Evolutionary conservation across 2,329 filamentous ascomycete species (phyloP), one percentile per base, ranked within the genome.

Genomic region (Ceratocystis harringtonii): DNA sequence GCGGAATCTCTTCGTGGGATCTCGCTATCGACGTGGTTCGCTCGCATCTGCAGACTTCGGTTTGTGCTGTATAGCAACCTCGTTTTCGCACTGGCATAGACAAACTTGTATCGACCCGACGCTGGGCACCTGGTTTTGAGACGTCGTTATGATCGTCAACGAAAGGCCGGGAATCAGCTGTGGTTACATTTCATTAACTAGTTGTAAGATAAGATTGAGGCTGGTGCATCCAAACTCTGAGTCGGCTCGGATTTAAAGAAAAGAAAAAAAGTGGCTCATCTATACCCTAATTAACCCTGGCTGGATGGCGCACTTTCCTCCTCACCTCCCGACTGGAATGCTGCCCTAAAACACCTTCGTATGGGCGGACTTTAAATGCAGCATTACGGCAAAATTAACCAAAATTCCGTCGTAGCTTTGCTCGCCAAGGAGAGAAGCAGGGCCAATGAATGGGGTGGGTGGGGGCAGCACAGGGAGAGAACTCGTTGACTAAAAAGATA

Each of bases 31-130:
- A 77, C 79, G 77, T 79, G 75, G 36, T 77, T 76, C 72, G 69
- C 75, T 74, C 75, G 76, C 71, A 75, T 79, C 25, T 48, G 22
- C 61, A 61, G 44, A 43, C 62, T 61, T 64, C 30, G 62, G 61
- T 48, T 44, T 61, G 65, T 30, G 55, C 43, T 66, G 65, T 61
- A 55, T 78, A 78, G 73, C 76, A 72, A 77, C 76, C 74, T 76
- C 78, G 78, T 81, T 79, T 81, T 80, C 78, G 77, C 78, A 74
- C 78, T 81, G 80, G 79, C 80, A 80, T 74, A 81, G 77, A 81
- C 73, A 41, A 72, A 77, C 72, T 69, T 69, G 48, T 71, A 36
- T 48, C 67, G 69, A 76, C 80, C 79, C 79, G 75, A 80, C 81
- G 79, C 80, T 81, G 79, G 79, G 79, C 79, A 78, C 79, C 78